Percentiles rank a stretch among this genome's conserved stretches.
phyloP scores from a whole-genome alignment of 1,139 yeast genomes.

The Blastobotrys capitulatus region DNA sequence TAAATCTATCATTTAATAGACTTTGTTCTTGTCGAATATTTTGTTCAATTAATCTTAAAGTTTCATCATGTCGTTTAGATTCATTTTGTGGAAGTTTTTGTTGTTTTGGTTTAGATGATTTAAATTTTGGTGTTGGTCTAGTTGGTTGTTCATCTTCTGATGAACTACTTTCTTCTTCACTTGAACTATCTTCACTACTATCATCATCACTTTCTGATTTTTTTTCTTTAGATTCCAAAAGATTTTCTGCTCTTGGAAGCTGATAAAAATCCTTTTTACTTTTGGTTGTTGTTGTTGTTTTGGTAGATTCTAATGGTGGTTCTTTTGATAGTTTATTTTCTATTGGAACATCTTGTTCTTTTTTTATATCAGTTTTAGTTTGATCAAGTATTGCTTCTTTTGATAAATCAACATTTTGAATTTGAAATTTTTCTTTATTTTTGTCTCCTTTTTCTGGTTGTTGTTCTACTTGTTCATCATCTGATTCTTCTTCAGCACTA shows the following conservation, averaged over 20 bases:
- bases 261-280: constrained; percentile 1
- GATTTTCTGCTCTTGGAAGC: constrained; percentile 1
- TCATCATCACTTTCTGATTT: constrained; percentile 11
- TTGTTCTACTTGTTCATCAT: constrained; percentile 10
- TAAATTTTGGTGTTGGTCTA: constrained; percentile 25
- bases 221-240: constrained; percentile 1
- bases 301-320: background rate
- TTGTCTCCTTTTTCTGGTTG: constrained; percentile 12
- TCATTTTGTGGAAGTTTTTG: constrained; percentile 12
- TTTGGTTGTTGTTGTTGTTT: background rate
- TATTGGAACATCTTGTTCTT: background rate
- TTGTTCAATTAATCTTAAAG: constrained; percentile 22
- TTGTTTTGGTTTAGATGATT: background rate
- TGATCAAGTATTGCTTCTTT: background rate
- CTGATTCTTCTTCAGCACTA: constrained; percentile 10
- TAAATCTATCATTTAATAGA: constrained; percentile 13
- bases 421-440: no score
- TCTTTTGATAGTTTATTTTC: background rate
- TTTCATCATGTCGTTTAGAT: constrained; percentile 14
- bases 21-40: constrained; percentile 20
- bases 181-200: constrained; percentile 6
- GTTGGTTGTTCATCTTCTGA: constrained; percentile 14
- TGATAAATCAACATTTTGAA: background rate
- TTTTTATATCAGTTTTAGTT: background rate
- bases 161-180: constrained; percentile 14